These are phyloP conservation scores for Talaromyces piceae DNA, from an alignment of 2,329 filamentous ascomycete species.

Conservation along the genomic window DNA sequence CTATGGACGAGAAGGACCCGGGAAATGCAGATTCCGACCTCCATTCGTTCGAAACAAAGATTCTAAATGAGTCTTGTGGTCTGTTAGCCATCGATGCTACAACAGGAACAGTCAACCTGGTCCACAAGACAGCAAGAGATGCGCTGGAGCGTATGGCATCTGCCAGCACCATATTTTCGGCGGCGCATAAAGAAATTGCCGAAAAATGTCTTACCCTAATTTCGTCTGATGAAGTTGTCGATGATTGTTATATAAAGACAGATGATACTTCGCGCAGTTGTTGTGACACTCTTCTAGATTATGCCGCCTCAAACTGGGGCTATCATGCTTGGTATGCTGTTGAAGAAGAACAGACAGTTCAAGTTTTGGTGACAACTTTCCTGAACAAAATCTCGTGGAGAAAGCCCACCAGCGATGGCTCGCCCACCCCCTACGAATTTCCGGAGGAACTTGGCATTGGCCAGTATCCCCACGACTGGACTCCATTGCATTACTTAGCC, in stretches of 20 bases:
- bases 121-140: slow-evolving; percentile 25
- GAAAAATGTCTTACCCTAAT: slow-evolving; percentile 23
- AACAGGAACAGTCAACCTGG: slow-evolving; percentile 19
- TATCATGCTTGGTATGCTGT: slow-evolving; percentile 20
- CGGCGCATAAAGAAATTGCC: slow-evolving; percentile 22
- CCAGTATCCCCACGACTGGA: slow-evolving; percentile 23
- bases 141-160: slow-evolving; percentile 21
- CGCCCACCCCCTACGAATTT: slow-evolving; percentile 8
- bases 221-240: slow-evolving; percentile 23
- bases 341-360: slow-evolving; percentile 24
- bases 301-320: slow-evolving; percentile 25
- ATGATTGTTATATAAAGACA: slow-evolving; percentile 23
- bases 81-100: slow-evolving; percentile 21
- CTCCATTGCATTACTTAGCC: slow-evolving; percentile 21
- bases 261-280: slow-evolving; percentile 10
- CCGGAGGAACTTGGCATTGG: slow-evolving; percentile 20
- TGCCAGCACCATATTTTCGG: slow-evolving; percentile 23
- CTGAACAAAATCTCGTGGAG: slow-evolving; percentile 27
- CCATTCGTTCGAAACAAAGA: slow-evolving; percentile 14
- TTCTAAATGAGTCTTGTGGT: slow-evolving; percentile 16
- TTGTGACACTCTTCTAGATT: slow-evolving; percentile 14
- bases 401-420: slow-evolving; percentile 15
- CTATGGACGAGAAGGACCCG: slow-evolving; percentile 4
- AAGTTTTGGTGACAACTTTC: slow-evolving; percentile 25
- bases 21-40: background rate